These are phyloP conservation scores for Trapa bicornis DNA, from an alignment of 345 rosid species.

Conservation along the genomic window DNA sequence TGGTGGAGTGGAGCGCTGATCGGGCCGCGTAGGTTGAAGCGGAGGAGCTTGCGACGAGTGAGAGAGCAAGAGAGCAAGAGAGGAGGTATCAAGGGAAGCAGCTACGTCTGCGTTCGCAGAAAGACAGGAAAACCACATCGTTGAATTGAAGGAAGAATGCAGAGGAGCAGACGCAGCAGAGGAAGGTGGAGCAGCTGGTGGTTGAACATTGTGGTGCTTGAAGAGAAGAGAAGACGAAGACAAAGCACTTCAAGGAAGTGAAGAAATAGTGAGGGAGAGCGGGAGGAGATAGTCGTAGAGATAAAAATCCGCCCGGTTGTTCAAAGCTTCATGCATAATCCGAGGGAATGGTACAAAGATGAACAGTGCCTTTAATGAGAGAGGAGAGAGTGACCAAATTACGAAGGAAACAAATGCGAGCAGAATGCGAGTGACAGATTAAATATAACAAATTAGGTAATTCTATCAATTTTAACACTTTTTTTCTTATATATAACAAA, in stretches of 20 bases:
- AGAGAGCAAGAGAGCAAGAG: background rate
- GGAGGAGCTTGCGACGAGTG: background rate
- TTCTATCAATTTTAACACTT: too few species aligned
- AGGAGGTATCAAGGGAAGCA: background rate
- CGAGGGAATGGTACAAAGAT: slow-evolving; percentile 3
- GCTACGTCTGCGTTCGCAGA: slow-evolving; percentile 7
- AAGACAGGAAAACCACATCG: slow-evolving; percentile 9
- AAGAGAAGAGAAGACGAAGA: slow-evolving; percentile 1
- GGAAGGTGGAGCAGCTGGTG: background rate
- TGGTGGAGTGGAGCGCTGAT: slow-evolving; percentile 13
- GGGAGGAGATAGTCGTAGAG: background rate
- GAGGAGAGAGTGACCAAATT: background rate
- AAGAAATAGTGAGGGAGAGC: background rate
- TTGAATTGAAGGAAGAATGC: slow-evolving; percentile 3
- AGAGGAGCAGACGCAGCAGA: background rate
- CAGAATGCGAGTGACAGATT: too few species aligned
- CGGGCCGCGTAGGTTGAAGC: background rate
- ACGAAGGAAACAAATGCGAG: background rate
- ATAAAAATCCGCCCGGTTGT: too few species aligned
- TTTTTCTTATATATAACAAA: too few species aligned
- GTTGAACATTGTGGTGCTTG: background rate
- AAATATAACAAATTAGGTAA: too few species aligned
- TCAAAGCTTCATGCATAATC: background rate
- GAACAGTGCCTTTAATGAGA: slow-evolving; percentile 1
- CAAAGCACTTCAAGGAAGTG: background rate